Evolutionary conservation across 2,329 filamentous ascomycete genomes (phyloP), one percentile per base, ranked within the genome.

Genomic region (Metarhizium anisopliae): DNA sequence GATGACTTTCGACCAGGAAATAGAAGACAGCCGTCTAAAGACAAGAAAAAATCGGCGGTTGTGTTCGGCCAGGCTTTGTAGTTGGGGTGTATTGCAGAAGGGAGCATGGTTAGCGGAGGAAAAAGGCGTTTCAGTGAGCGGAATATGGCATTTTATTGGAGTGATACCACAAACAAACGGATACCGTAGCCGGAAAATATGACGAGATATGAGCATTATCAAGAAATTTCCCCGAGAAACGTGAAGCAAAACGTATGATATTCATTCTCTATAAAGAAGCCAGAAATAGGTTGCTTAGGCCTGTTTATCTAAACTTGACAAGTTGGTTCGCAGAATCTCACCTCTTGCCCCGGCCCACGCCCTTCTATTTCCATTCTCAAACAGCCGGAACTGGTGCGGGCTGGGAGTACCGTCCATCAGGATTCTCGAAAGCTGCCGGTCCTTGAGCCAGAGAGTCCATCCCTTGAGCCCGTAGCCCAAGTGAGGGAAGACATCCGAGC

Each of bases 401-500:
- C 69, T 72, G 59, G 71, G 68, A 2, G 76, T 59, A 0, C 73
- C 72, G 18, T 68, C 64, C 59, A 72, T 70, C 53, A 74, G 55
- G 42, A 74, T 51, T 11, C 62, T 66, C 52, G 70, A 76, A 42
- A 77, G 60, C 20, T 60, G 62, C 8, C 66, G 63, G 35, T 77
- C 70, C 25, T 58, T 58, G 57, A 67, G 67, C 72, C 74, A 77
- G 30, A 77, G 73, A 49, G 55, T 62, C 72, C 75, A 76, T 0
- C 68, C 72, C 40, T 64, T 62, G 62, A 62, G 63, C 0, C 71
- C 71, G 67, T 70, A 77, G 5, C 73, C 73, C 14, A 77, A 62
- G 18, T 71, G 66, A 53, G 74, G 68, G 6, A 63, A 56, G 47
- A 75, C 66, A 1, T 71, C 70, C 0, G 72, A 71, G 1, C 75